Evolutionary conservation across 164 flowering plant genomes (phyloP).

Genomic region (Vitis amurensis): DNA sequence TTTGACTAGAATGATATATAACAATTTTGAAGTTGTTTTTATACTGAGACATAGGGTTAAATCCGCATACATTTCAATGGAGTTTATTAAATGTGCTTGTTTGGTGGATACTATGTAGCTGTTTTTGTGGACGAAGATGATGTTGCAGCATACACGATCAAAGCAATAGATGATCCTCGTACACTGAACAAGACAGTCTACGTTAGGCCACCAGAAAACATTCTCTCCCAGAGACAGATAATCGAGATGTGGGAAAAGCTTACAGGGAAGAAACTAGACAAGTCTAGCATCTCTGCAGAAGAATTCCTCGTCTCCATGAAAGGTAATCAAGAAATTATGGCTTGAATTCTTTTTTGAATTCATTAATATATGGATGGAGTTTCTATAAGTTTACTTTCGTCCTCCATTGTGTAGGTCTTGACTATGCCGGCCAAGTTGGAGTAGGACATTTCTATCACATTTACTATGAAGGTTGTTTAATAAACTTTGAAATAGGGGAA

Average conservation of each 20-base stretch:
- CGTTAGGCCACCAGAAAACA: constrained; percentile 19
- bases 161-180: constrained; percentile 51
- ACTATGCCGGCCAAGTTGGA: constrained; percentile 41
- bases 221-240: constrained; percentile 41
- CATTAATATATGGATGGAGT: too few species aligned
- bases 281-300: constrained; percentile 25
- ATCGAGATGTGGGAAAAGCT: constrained; percentile 50
- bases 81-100: not conserved
- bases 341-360: too few species aligned
- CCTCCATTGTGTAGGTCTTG: constrained; percentile 14
- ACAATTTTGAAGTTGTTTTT: too few species aligned
- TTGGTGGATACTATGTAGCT: constrained; percentile 25
- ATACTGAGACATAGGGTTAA: too few species aligned
- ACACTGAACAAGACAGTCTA: constrained; percentile 46
- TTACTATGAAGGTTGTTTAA: constrained; percentile 43
- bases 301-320: constrained; percentile 34
- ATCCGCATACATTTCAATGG: too few species aligned
- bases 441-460: constrained; percentile 39
- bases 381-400: too few species aligned
- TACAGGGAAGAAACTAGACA: constrained; percentile 35
- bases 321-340: constrained; percentile 24
- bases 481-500: constrained; percentile 29
- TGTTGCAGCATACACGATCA: constrained; percentile 47
- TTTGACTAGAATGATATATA: too few species aligned
- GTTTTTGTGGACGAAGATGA: constrained; percentile 48